phyloP scores from a whole-genome alignment of 371 early-diverging fungal species.

The Mucor velutinosus region DNA sequence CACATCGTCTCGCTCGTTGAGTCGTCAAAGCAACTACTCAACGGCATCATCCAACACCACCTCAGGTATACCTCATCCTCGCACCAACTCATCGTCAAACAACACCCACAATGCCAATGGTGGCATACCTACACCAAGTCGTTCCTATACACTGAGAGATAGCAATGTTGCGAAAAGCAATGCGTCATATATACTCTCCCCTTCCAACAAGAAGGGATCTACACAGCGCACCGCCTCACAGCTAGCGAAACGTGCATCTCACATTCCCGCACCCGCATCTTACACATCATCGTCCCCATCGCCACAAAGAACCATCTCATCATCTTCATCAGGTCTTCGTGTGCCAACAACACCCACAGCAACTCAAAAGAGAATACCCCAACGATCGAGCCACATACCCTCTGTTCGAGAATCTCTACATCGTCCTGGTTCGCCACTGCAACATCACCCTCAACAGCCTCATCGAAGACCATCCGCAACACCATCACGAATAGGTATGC shows the following conservation, averaged over 20 bases:
- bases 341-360: constrained; percentile 3
- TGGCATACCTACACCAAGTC: constrained; percentile 26
- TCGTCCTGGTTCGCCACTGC: constrained; percentile 16
- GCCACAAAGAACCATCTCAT: constrained; percentile 32
- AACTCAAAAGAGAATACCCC: constrained; percentile 17
- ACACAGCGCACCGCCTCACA: constrained; percentile 21
- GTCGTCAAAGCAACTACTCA: constrained; percentile 46
- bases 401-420: constrained; percentile 22
- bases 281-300: constrained; percentile 24
- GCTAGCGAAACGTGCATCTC: constrained; percentile 48
- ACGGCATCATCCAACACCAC: constrained; percentile 34
- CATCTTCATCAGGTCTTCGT: constrained; percentile 19
- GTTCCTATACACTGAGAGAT: constrained; percentile 21
- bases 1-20: constrained; percentile 42
- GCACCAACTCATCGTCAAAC: constrained; percentile 8
- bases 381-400: constrained; percentile 44
- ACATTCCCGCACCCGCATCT: constrained; percentile 47
- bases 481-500: constrained; percentile 19
- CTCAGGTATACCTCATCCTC: constrained; percentile 27
- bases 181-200: constrained; percentile 4
- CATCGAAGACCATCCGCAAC: constrained; percentile 6
- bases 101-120: neutral
- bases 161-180: neutral
- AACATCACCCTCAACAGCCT: neutral
- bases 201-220: constrained; percentile 9